Evolutionary conservation across 2,329 filamentous ascomycete species (phyloP).

Genomic region (Mollisia scopiformis): DNA sequence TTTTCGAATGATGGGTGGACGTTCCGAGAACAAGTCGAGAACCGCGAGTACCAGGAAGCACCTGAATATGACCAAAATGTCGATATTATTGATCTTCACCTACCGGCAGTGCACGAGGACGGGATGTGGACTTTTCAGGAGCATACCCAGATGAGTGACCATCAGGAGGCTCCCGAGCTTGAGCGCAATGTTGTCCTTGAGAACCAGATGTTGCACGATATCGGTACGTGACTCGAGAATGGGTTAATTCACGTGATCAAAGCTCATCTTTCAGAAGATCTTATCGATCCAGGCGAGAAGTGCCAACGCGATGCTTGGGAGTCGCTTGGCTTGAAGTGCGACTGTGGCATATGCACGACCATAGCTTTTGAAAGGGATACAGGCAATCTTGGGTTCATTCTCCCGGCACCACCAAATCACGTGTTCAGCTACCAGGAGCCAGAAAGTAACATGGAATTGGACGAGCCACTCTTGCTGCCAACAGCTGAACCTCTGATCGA

Average conservation of each 20-base stretch:
- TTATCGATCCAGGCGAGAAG: not conserved
- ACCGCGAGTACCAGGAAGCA: not conserved
- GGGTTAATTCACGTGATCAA: not conserved
- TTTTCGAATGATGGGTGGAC: too few relatives aligned
- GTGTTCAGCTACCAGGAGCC: not conserved
- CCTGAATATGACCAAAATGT: not conserved
- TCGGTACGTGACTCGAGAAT: not conserved
- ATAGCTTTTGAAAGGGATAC: not conserved
- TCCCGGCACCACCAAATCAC: not conserved
- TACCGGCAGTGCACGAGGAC: too few relatives aligned
- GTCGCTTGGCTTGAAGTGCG: not conserved
- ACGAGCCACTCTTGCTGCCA: not conserved
- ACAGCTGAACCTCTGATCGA: too few relatives aligned
- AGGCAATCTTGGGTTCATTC: not conserved
- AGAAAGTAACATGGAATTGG: not conserved
- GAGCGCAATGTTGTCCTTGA: not conserved
- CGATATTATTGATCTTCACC: too few relatives aligned
- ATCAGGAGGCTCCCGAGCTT: not conserved
- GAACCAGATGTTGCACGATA: not conserved
- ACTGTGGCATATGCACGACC: not conserved
- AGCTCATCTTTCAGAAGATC: not conserved
- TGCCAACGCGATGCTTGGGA: not conserved
- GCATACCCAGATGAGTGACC: not conserved
- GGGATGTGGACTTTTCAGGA: too few relatives aligned
- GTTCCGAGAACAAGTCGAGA: not conserved